phyloP scores from a whole-genome alignment of 148 eudicot species.

The Chenopodium berlandieri region DNA sequence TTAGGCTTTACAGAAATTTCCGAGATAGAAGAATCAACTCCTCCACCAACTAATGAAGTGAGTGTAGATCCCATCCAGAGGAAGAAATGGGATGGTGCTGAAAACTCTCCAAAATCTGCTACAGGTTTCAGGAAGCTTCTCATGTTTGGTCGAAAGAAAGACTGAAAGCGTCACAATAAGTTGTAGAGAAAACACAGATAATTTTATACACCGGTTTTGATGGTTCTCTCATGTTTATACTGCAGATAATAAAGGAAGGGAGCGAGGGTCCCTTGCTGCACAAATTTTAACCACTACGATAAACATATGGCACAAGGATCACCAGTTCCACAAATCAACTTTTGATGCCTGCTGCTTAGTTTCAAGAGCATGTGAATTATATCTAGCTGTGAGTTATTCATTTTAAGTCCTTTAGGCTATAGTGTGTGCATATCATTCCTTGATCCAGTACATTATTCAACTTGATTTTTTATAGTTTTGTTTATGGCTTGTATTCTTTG shows the following conservation, averaged over 20 bases:
- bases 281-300: neutral
- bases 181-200: neutral
- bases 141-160: slow-evolving; percentile 59
- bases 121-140: slow-evolving; percentile 79
- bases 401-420: slow-evolving; percentile 3
- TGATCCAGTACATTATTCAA: slow-evolving; percentile 14
- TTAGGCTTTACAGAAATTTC: slow-evolving; percentile 39
- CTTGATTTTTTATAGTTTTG: slow-evolving; percentile 22
- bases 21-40: slow-evolving; percentile 48
- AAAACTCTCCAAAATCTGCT: slow-evolving; percentile 48
- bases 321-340: neutral
- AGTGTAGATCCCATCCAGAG: slow-evolving; percentile 38
- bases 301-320: slow-evolving; percentile 13
- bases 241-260: slow-evolving; percentile 19
- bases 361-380: slow-evolving; percentile 15
- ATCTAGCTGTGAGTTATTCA: slow-evolving; percentile 14
- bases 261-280: slow-evolving; percentile 10
- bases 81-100: slow-evolving; percentile 64
- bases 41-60: slow-evolving; percentile 35
- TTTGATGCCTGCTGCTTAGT: slow-evolving; percentile 12
- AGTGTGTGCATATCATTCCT: slow-evolving; percentile 21
- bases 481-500: slow-evolving; percentile 27
- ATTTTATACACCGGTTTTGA: slow-evolving; percentile 15
- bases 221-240: slow-evolving; percentile 15
- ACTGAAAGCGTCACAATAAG: slow-evolving; percentile 7